Percentiles rank a stretch among this genome's conserved stretches.
These are phyloP conservation scores for Boletus subparvulus DNA, from an alignment of 768 basidiomycete genomes.

Conservation along the genomic window DNA sequence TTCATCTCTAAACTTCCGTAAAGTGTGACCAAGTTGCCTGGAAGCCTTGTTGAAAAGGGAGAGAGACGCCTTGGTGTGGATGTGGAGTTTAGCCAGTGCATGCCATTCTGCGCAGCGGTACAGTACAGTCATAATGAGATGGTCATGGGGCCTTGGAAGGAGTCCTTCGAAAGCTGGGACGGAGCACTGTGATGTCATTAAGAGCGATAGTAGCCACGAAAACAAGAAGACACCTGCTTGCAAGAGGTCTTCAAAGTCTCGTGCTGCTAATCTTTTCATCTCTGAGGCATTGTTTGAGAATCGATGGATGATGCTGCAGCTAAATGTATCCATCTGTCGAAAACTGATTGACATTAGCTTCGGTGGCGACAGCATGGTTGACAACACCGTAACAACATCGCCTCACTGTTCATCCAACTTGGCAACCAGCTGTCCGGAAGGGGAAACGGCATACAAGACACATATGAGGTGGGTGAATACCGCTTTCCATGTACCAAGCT, in stretches of 20 bases:
- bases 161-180: conserved; percentile 41
- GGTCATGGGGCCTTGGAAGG: conserved; percentile 27
- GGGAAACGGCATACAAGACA: conserved; percentile 20
- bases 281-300: conserved; percentile 21
- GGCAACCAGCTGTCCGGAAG: conserved; percentile 7
- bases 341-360: conserved; percentile 1
- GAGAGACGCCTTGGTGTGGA: too few relatives aligned
- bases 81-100: too few relatives aligned
- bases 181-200: conserved; percentile 18
- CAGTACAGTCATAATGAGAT: conserved; percentile 2
- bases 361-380: too few relatives aligned
- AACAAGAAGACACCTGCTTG: conserved; percentile 10
- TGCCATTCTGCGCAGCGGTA: too few relatives aligned
- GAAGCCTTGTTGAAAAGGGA: too few relatives aligned
- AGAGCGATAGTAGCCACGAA: neutral
- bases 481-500: conserved; percentile 40
- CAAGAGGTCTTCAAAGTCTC: conserved; percentile 30
- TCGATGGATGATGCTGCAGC: conserved; percentile 16
- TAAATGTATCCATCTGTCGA: conserved; percentile 25
- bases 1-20: too few relatives aligned
- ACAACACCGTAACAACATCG: neutral
- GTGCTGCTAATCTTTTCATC: conserved; percentile 23
- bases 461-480: conserved; percentile 37
- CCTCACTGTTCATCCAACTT: conserved; percentile 25
- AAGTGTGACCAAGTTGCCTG: too few relatives aligned